Conservation (phyloP, 768 basidiomycete species). For the Macrolepiota dolichaula region DNA sequence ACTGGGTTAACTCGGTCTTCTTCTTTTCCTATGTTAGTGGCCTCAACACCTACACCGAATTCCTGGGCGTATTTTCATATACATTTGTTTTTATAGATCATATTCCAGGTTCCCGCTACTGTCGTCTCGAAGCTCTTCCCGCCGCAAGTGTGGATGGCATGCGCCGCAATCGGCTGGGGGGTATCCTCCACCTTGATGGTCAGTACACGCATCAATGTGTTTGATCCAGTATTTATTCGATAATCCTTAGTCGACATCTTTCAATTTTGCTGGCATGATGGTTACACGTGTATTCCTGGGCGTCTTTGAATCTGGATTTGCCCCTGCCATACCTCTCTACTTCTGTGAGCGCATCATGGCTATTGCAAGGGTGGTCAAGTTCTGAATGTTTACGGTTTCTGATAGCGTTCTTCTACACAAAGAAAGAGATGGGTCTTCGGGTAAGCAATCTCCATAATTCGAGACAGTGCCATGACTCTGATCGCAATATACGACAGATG, state of each 20-base stretch:
- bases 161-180: constrained; percentile 71
- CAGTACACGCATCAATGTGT: constrained; percentile 10
- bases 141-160: constrained; percentile 66
- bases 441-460: constrained; percentile 24
- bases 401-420: constrained; percentile 76
- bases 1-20: constrained; percentile 76
- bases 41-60: not conserved
- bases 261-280: constrained; percentile 57
- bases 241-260: constrained; percentile 48
- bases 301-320: constrained; percentile 76
- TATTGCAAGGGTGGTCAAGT: not conserved
- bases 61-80: not conserved
- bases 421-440: constrained; percentile 66
- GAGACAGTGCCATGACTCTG: not conserved
- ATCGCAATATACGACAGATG: constrained; percentile 32
- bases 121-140: constrained; percentile 64
- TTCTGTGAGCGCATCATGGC: constrained; percentile 50
- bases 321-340: constrained; percentile 74
- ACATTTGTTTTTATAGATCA: constrained; percentile 40
- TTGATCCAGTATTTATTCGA: not conserved
- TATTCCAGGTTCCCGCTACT: constrained; percentile 67
- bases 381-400: not conserved
- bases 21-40: constrained; percentile 71
- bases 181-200: constrained; percentile 73
- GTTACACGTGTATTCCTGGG: constrained; percentile 62